Evolutionary conservation across 768 basidiomycete genomes (phyloP).

Genomic region (Psilocybe tampanensis): DNA sequence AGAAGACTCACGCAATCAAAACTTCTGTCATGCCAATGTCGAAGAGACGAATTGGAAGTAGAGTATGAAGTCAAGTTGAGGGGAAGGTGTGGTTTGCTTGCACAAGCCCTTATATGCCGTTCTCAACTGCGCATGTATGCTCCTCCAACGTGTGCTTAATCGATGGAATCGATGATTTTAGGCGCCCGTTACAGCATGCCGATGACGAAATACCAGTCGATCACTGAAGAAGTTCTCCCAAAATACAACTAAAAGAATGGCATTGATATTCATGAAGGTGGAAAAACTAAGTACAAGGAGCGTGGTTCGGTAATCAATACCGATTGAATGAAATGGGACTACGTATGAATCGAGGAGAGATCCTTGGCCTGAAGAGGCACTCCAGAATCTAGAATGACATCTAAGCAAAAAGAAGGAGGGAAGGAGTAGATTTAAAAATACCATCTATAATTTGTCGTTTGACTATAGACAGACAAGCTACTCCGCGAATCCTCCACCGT

Average conservation of each 20-base stretch:
- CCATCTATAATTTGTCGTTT: background rate
- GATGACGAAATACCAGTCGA: background rate
- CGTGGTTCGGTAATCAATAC: constrained; percentile 5
- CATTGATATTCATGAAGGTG: background rate
- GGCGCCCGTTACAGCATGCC: background rate
- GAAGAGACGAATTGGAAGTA: background rate
- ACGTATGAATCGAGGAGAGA: too few relatives aligned
- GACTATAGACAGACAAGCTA: constrained; percentile 1
- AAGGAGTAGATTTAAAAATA: background rate
- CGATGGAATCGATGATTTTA: background rate
- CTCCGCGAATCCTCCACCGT: background rate
- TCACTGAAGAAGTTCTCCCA: background rate
- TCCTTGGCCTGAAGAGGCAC: background rate
- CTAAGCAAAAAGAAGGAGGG: background rate
- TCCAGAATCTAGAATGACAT: too few relatives aligned
- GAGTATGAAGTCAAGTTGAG: background rate
- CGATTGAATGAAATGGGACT: background rate
- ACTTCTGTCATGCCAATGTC: background rate
- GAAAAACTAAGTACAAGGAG: background rate
- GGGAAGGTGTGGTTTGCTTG: background rate
- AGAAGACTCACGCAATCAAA: background rate
- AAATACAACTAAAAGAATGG: background rate
- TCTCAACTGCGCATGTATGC: background rate
- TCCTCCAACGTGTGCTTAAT: background rate
- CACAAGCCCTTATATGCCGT: background rate